phyloP scores from a whole-genome alignment of 176 grass and related monocot genomes.

The Rhynchospora pubera region DNA sequence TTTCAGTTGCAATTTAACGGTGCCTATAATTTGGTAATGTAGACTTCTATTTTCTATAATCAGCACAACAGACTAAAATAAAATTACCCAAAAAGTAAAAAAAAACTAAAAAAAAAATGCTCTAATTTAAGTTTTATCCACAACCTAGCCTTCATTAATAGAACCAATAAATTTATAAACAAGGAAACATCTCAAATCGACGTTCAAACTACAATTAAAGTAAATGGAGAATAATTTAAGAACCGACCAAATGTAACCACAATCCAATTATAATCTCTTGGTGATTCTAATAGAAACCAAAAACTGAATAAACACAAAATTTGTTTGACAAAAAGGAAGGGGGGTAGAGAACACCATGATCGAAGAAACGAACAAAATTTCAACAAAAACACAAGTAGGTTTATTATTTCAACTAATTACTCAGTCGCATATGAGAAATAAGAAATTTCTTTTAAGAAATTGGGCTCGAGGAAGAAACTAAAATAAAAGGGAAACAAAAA shows the following conservation, averaged over 20 bases:
- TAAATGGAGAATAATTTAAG: not conserved
- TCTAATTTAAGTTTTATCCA: not conserved
- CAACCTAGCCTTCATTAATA: not conserved
- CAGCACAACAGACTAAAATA: not conserved
- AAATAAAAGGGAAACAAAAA: not conserved
- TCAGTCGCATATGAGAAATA: not conserved
- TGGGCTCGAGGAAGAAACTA: not conserved
- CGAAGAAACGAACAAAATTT: not conserved
- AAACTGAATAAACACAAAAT: not conserved
- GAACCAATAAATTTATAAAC: not conserved
- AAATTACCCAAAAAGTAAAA: not conserved
- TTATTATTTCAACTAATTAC: not conserved
- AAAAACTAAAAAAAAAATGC: not conserved
- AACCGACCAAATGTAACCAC: not conserved
- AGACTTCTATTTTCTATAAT: not conserved
- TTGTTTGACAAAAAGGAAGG: not conserved
- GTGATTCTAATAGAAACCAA: not conserved
- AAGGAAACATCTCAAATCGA: not conserved
- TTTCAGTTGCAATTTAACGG: not conserved
- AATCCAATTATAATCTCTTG: not conserved
- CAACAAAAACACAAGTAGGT: too few species aligned
- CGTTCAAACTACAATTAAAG: not conserved
- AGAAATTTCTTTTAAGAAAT: not conserved
- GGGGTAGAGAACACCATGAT: not conserved
- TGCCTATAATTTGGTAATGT: not conserved